Conservation (phyloP, 2,329 filamentous ascomycete genomes). For the Penicillium sclerotiorum region DNA sequence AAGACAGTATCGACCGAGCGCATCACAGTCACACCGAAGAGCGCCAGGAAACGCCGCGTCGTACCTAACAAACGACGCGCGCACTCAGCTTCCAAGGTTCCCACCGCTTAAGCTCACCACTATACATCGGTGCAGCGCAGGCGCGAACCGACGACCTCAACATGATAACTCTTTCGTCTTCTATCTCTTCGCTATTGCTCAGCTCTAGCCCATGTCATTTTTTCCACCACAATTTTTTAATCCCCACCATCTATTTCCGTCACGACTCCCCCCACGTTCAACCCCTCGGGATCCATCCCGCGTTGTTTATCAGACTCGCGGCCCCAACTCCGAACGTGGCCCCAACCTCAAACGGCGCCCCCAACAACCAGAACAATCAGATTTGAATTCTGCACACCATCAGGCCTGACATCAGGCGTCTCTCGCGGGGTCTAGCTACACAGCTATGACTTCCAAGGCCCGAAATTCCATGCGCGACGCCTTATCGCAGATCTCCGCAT, state of each 20-base stretch:
- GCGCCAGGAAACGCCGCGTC: conserved; percentile 33
- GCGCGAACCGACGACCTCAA: conserved; percentile 18
- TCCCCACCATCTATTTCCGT: neutral
- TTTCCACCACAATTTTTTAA: no score
- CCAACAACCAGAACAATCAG: no score
- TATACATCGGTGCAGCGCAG: conserved; percentile 19
- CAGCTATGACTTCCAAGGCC: no score
- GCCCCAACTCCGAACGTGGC: no score
- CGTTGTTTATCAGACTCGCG: no score
- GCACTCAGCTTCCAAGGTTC: conserved; percentile 26
- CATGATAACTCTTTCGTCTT: conserved; percentile 13
- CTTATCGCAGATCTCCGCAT: conserved; percentile 13
- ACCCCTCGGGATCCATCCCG: no score
- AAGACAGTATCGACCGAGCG: conserved; percentile 32
- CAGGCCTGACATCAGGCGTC: no score
- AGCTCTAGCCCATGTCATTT: conserved; percentile 6
- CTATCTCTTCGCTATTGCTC: conserved; percentile 2
- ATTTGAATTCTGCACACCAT: no score
- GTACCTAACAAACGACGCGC: conserved; percentile 31
- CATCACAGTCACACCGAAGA: conserved; percentile 26
- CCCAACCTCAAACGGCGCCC: no score
- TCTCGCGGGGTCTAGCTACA: no score
- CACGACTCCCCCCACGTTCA: conserved; percentile 3
- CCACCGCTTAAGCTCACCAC: conserved; percentile 2
- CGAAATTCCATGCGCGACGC: neutral